Evolutionary conservation across 495 filamentous ascomycete species (phyloP), one percentile per base, ranked within the genome.

Genomic region (Trichoderma parareesei): DNA sequence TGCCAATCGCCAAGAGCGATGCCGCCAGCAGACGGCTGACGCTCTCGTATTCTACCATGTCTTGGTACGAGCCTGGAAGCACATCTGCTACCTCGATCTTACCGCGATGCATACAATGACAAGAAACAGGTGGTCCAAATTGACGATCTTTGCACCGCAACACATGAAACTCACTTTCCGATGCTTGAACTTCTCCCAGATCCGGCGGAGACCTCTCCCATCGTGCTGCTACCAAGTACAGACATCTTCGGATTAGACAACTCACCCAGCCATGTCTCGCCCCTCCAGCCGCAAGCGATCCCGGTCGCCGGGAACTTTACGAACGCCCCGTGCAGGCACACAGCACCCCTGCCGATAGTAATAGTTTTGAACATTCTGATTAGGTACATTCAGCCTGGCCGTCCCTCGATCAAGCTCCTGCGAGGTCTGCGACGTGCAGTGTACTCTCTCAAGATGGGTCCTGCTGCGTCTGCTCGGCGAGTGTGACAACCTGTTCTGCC

Each of bases 1-100:
- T 57, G 53, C 8, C 9, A 57, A 49, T 49, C 46, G 46, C 46
- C 46, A 49, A 49, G 46, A 49, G 46, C 46, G n/a, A 14, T 49
- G n/a, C n/a, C n/a, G 16, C 46, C 6, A 41, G 40, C 40, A 41
- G 11, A 41, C 6, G 16, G 7, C n/a, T 49, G 14, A 18, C 9
- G 44, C 16, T 46, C 11, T 14, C 6, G 44, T 46, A 46, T 14
- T n/a, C 16, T 16, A 18, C 14, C 13, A 18, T 6, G 6, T 16
- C 20, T n/a, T 18, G 16, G 20, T 49, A 49, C 46, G 46, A 49
- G 46, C 40, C 11, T 11, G 3, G 40, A 11, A 41, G 40, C 40
- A 41, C 6, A 11, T 41, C 40, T 41, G 2, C 6, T 11, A 11
- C 6, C 3, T 7, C 40, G 40, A 41, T 27, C 27, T 27, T 27